Evolutionary conservation across 768 basidiomycete species (phyloP), one percentile per base, ranked within the genome.

Genomic region (Leccinum broughii): DNA sequence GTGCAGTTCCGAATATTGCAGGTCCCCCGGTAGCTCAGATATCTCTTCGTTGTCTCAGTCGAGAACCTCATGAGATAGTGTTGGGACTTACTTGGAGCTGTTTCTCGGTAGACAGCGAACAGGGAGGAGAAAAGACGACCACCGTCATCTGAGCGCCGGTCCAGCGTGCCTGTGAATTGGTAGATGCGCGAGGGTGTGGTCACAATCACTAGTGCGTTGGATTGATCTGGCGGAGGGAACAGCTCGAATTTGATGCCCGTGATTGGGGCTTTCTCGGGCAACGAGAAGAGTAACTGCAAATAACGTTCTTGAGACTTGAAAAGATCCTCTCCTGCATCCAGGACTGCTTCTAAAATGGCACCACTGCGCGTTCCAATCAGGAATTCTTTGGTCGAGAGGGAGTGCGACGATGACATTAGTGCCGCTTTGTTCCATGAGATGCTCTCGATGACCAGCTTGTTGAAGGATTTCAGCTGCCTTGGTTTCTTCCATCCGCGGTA

Each of bases 281-380:
- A 76, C 0, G 88, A 82, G 71, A 88, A 92, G 13, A 94, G 83
- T 13, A 84, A 66, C 65, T 89, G 88, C 24, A 91, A 71, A 70
- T 91, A 87, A 58, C 92, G 82, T 70, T 94, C 92, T 60, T 88
- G 87, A 5, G 92, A 89, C 76, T 93, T 95, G 83, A 93, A 92
- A 69, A 95, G 87, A 72, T 95, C 88, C 71, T 96, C 92, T 64
- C 92, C 89, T 6, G 92, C 92, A 68, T 98, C 95, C 8, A 97
- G 79, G 9, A 95, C 81, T 5, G 91, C 90, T 66, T 97, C 95
- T 62, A 92, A 93, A 22, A 99, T 88, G 22, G 83, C 84, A 7
- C 96, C 96, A 60, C 87, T 90, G 62, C 89, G 79, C 2, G 88
- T 88, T 17, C 95, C 96, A 60, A 99, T 85, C 13, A 98, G 78